Percentiles rank a stretch among this genome's conserved stretches.
phyloP scores from a whole-genome alignment of 306 rosid species.

The Cotoneaster glaucophyllus region DNA sequence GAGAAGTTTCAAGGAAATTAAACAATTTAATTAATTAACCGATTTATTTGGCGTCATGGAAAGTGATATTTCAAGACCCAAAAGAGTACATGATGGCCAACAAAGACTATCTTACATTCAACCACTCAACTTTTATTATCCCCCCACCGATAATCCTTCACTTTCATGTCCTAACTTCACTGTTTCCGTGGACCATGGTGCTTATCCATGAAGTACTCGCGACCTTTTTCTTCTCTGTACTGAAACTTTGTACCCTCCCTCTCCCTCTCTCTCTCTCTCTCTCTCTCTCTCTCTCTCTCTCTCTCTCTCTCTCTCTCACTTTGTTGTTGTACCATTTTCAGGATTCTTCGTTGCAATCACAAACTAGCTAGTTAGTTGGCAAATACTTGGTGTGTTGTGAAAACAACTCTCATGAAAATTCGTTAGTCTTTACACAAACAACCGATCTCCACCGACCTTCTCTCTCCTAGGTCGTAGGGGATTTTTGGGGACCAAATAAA shows the following conservation, averaged over 20 bases:
- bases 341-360: background rate
- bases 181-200: constrained; percentile 22
- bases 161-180: constrained; percentile 36
- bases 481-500: background rate
- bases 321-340: background rate
- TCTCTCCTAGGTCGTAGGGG: background rate
- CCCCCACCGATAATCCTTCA: background rate
- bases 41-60: constrained; percentile 4
- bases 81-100: constrained; percentile 24
- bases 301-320: no score
- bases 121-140: background rate
- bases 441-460: background rate
- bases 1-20: background rate
- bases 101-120: constrained; percentile 8
- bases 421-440: background rate
- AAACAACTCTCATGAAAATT: background rate
- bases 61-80: background rate
- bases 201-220: background rate
- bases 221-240: constrained; percentile 6
- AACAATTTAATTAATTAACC: background rate
- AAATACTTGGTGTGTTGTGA: background rate
- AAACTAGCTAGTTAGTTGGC: background rate
- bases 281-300: no score
- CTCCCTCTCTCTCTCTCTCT: background rate
- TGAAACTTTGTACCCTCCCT: constrained; percentile 32